These are phyloP conservation scores for Colletotrichum tabaci DNA, from an alignment of 2,329 filamentous ascomycete genomes.

Conservation along the genomic window DNA sequence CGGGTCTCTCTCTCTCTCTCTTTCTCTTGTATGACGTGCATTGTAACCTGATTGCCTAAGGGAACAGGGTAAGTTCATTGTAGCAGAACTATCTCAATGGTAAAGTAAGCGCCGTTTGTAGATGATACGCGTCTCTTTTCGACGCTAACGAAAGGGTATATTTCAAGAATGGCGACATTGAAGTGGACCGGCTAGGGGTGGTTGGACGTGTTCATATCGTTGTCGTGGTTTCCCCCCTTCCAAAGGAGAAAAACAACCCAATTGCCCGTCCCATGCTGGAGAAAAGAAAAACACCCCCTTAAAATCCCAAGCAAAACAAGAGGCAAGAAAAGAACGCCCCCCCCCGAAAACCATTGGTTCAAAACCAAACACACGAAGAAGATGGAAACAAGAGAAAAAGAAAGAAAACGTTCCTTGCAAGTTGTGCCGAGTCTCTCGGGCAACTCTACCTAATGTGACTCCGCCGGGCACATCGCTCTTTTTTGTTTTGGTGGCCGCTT, in stretches of 20 bases:
- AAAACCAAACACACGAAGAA: neutral
- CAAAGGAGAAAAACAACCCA: neutral
- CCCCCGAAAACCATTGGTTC: neutral
- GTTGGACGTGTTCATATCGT: neutral
- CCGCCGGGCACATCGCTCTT: neutral
- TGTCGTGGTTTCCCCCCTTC: neutral
- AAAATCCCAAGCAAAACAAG: neutral
- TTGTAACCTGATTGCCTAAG: neutral
- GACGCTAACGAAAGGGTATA: conserved; percentile 40
- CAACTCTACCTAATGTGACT: conserved; percentile 8
- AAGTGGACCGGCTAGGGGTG: neutral
- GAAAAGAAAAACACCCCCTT: neutral
- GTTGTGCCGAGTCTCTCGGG: conserved; percentile 4
- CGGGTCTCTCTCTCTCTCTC: neutral
- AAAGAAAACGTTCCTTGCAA: neutral
- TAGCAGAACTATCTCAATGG: neutral
- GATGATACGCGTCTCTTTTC: conserved; percentile 17
- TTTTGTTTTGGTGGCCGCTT: conserved; percentile 9
- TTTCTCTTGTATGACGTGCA: neutral
- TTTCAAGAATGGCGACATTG: conserved; percentile 17
- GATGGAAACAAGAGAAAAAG: neutral
- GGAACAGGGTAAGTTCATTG: conserved; percentile 3
- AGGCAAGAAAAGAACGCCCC: neutral
- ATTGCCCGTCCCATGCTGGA: neutral
- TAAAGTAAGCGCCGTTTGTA: neutral